Base-by-base conservation (phyloP, 768 basidiomycete genomes). In the Rhizopogon vinicolor region DNA sequence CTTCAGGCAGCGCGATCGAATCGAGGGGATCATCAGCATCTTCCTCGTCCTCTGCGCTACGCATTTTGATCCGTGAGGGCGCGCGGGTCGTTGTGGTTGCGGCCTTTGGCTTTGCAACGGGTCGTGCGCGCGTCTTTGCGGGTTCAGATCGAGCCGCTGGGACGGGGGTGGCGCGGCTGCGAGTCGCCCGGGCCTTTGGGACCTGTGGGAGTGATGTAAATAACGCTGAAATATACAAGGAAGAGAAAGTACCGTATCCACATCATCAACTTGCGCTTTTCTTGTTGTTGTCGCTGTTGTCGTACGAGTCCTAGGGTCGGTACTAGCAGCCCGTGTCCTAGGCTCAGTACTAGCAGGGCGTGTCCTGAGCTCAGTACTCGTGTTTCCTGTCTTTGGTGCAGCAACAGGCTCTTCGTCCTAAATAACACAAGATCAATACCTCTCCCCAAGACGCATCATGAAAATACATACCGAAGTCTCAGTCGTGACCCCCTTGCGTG, bases 1-100 rank as follows among this genome's bases (percentile, higher is more conserved):
- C 44, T 18, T 58, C 57, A 8, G 55, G 46, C 29, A 49, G 55
- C 18, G 40, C 41, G 28, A 58, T 56, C 7, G 57, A 58, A 33
- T 58, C 57, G 1, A 58, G 55, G 1, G 57, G 57, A 28, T 56
- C 55, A 39, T 55, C 54, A 35, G 13, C 54, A n/a, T 55, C 54
- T 2, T 54, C 53, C 10, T 51, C 33, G 7, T 25, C 25, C 28
- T 39, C 45, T 18, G 18, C 33, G 8, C 16, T 52, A 35, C 46
- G 54, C n/a, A 19, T 29, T 16, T 29, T 52, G 29, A 6, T 33
- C 40, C 28, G 48, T 29, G 53, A 40, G 28, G 53, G 40, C 8
- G 28, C 35, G 28, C 53, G 54, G 8, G 16, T 52, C 19, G 52
- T 13, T 29, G 52, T 19, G 8, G 13, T 41, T 55, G 53, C 28